Conservation (phyloP, 1,139 yeast genomes). For the Kodamaea anthophila region DNA sequence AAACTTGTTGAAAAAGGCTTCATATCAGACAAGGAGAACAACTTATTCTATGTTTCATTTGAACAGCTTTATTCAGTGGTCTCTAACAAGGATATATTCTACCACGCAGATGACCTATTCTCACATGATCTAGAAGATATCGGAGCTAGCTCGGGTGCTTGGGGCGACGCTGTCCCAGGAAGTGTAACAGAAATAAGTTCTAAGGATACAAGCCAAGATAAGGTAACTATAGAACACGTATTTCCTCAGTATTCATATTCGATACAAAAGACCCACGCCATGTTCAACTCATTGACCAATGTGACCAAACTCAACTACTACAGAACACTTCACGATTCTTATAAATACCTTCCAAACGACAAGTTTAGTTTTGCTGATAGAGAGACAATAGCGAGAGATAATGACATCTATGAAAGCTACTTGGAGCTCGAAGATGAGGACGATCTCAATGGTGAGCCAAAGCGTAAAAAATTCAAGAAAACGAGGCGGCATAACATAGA, state of each 20-base stretch:
- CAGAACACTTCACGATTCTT: conserved; percentile 17
- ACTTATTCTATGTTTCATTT: conserved; percentile 26
- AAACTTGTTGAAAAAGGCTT: conserved; percentile 16
- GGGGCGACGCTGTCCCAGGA: conserved; percentile 6
- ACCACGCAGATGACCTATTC: conserved; percentile 5
- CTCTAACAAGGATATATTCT: conserved; percentile 15
- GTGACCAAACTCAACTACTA: conserved; percentile 34
- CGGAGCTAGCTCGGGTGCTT: conserved; percentile 2
- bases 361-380: conserved; percentile 28
- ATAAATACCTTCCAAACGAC: conserved; percentile 21
- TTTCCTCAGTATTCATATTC: conserved; percentile 39
- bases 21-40: conserved; percentile 15
- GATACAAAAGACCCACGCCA: conserved; percentile 28
- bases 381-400: conserved; percentile 24
- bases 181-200: not conserved
- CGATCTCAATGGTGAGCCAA: conserved; percentile 6
- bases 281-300: conserved; percentile 32
- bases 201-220: conserved; percentile 7
- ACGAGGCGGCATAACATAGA: conserved; percentile 27
- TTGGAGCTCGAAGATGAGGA: conserved; percentile 9
- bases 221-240: conserved; percentile 33
- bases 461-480: conserved; percentile 16
- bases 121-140: conserved; percentile 4
- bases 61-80: conserved; percentile 16
- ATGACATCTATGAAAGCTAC: conserved; percentile 24